Conservation (phyloP, 495 filamentous ascomycete species). For the Rostrohypoxylon terebratum region DNA sequence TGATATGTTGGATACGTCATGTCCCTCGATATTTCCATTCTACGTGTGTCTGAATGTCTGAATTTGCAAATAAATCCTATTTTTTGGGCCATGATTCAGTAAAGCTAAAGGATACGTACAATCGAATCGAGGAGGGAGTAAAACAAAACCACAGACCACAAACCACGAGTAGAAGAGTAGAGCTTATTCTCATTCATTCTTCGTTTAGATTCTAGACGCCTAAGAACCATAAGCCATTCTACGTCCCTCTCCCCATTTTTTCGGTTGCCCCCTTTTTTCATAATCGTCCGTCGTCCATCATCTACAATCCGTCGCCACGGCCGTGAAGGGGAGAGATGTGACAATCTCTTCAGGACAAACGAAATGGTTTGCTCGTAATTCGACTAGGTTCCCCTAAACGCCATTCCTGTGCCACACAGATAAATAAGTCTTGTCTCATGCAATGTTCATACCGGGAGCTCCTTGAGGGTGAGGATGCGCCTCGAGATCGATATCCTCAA, state of each 20-base stretch:
- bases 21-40: not conserved
- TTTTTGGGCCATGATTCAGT: slow-evolving; percentile 11
- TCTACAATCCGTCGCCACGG: slow-evolving; percentile 21
- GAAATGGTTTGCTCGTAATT: slow-evolving; percentile 34
- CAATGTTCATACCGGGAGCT: slow-evolving; percentile 27
- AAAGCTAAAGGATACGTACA: slow-evolving; percentile 28
- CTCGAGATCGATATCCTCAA: slow-evolving; percentile 86
- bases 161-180: slow-evolving; percentile 24
- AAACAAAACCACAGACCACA: slow-evolving; percentile 11
- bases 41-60: not conserved
- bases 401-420: slow-evolving; percentile 29
- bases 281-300: not conserved
- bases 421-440: slow-evolving; percentile 26
- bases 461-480: slow-evolving; percentile 64
- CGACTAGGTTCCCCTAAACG: slow-evolving; percentile 31
- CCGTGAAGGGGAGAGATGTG: slow-evolving; percentile 12
- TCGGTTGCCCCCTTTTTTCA: not conserved
- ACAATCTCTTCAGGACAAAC: slow-evolving; percentile 11
- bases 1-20: slow-evolving; percentile 3
- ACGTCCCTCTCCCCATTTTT: slow-evolving; percentile 30
- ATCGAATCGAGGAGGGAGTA: slow-evolving; percentile 20
- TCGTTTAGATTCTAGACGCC: slow-evolving; percentile 18
- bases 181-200: slow-evolving; percentile 27
- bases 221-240: slow-evolving; percentile 36
- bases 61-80: slow-evolving; percentile 4